Evolutionary conservation across 345 rosid species (phyloP).

Genomic region (Physaria fendleri): DNA sequence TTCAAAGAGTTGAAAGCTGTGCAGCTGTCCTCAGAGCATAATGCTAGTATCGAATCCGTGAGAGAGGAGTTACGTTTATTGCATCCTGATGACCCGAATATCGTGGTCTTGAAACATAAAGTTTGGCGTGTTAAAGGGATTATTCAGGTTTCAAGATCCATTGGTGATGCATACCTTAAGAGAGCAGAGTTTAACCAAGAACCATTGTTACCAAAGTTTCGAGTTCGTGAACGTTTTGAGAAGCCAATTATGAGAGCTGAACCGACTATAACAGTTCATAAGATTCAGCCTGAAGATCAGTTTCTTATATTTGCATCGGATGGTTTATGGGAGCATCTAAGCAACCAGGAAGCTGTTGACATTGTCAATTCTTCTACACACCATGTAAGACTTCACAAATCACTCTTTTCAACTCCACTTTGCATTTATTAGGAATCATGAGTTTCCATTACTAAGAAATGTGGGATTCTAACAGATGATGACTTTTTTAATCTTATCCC

Average conservation of each 20-base stretch:
- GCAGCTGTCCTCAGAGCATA: slow-evolving; percentile 85
- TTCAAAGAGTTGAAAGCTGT: slow-evolving; percentile 68
- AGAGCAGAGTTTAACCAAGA: slow-evolving; percentile 77
- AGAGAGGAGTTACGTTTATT: slow-evolving; percentile 75
- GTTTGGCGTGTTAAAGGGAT: slow-evolving; percentile 99
- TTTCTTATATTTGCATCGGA: slow-evolving; percentile 96
- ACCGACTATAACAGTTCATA: slow-evolving; percentile 68
- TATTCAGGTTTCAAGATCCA: slow-evolving; percentile 93
- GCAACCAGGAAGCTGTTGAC: slow-evolving; percentile 91
- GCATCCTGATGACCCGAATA: slow-evolving; percentile 96
- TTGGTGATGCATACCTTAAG: slow-evolving; percentile 95
- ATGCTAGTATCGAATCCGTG: slow-evolving; percentile 78
- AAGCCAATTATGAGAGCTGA: slow-evolving; percentile 85
- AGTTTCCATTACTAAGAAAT: too few species aligned
- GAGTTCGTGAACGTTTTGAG: slow-evolving; percentile 64
- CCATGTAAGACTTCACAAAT: slow-evolving; percentile 45
- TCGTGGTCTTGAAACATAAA: slow-evolving; percentile 82
- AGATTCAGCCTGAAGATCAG: slow-evolving; percentile 66
- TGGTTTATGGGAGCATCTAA: slow-evolving; percentile 97
- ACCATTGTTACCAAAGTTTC: slow-evolving; percentile 74
- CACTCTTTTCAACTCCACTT: not conserved
- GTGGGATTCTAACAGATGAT: too few species aligned
- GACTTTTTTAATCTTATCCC: too few species aligned
- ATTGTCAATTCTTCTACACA: slow-evolving; percentile 71
- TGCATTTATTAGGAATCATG: too few species aligned